Evolutionary conservation across 108 stramenopile species (phyloP), one percentile per base, ranked within the genome.

Genomic region (Fistulifera pelliculosa): DNA sequence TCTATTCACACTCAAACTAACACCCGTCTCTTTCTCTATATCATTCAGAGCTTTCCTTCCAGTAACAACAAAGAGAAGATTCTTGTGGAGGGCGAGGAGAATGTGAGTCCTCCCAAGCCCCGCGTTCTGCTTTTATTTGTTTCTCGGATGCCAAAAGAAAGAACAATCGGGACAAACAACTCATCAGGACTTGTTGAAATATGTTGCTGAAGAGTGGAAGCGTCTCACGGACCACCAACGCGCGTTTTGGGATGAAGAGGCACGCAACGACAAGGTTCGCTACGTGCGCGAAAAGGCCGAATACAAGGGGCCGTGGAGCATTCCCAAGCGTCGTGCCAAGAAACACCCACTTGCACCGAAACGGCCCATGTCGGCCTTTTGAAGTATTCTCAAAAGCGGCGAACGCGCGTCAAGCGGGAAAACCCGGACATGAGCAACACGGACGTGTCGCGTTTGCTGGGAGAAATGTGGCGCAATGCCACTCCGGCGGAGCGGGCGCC

Each of bases 341-440:
- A 82, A 82, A 47, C 71, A 77, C 51, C 72, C 76, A 27, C 49
- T 62, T 14, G 80, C 80, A 25, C 80, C 80, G 3, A 81, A 72
- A 52, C 61, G 79, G 24, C 79, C 79, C 41, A 80, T 80, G 79
- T 74, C 73, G 1, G 79, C 79, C n/a, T 80, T 80, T 61, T 80
- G 38, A 80, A 76, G 41, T 80, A 55, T 52, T 76, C 75, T 2
- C 60, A 80, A 48, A 74, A 38, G 26, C 72, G 71, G 26, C 72
- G 79, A 7, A 44, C 47, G 18, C 26, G 18, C 25, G 75, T 80
- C 44, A 80, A 76, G 60, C 28, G 52, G 35, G 69, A 73, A 35
- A 80, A 80, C 49, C 79, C 79, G 0, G 73, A 76, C 26, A 64
- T 76, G 66, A 52, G 70, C 51, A 80, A 80, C 56, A 80, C 79